phyloP scores from a whole-genome alignment of 257 asterid genomes.

The Nyctanthes arbortristis region DNA sequence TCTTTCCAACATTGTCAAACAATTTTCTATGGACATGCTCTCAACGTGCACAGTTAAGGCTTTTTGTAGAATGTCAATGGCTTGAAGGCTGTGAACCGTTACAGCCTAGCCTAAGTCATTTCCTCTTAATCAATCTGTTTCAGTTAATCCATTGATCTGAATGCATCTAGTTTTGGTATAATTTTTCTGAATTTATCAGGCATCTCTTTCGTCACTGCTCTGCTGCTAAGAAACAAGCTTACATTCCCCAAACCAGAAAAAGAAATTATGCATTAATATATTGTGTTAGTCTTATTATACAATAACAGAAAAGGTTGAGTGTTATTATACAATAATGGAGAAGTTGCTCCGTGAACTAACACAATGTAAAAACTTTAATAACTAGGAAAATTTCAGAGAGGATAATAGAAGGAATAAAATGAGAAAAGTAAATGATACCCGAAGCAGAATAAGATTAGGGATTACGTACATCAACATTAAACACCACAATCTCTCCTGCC shows the following conservation, averaged over 20 bases:
- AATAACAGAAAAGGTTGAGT: too few relatives aligned
- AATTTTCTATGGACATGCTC: not conserved
- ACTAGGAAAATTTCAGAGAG: not conserved
- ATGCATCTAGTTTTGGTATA: not conserved
- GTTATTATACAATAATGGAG: not conserved
- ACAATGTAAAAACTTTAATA: not conserved
- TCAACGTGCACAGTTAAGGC: not conserved
- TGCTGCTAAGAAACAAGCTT: not conserved
- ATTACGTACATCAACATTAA: conserved; percentile 83
- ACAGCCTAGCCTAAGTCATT: not conserved
- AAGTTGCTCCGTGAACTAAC: not conserved
- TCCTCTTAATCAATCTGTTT: not conserved
- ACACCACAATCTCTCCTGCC: conserved; percentile 98
- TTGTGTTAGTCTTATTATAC: not conserved
- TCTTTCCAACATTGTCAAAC: not conserved
- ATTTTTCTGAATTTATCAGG: not conserved
- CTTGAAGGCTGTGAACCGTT: not conserved
- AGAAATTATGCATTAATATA: too few relatives aligned
- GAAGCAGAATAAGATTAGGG: conserved; percentile 4
- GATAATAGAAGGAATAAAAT: conserved; percentile 14
- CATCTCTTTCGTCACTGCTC: not conserved
- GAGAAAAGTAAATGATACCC: not conserved
- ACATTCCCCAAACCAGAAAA: too few relatives aligned
- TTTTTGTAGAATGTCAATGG: not conserved
- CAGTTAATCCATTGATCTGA: not conserved